Percentiles rank a stretch among this genome's conserved stretches.
phyloP scores from a whole-genome alignment of 192 early-diverging fungal genomes.

The Coemansia sp. region DNA sequence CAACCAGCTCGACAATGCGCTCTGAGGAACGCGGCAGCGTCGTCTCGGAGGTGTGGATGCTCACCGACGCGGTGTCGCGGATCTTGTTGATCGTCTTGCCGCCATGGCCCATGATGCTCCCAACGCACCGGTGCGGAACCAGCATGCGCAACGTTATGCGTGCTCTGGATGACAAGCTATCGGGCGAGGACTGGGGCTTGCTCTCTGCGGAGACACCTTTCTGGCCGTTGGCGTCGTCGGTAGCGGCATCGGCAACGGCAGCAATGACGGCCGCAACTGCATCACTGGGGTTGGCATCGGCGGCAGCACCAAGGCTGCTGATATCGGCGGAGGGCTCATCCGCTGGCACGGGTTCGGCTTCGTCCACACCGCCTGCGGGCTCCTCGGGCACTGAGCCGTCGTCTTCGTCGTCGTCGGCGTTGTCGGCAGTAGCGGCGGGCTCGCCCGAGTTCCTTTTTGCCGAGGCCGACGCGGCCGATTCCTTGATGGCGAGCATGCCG shows the following conservation, averaged over 20 bases:
- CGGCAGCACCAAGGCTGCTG: too few species aligned
- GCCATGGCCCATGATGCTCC: conserved; percentile 52
- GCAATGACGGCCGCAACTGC: neutral
- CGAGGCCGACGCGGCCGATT: neutral
- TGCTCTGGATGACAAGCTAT: neutral
- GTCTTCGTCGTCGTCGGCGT: neutral
- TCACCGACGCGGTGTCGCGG: conserved; percentile 28
- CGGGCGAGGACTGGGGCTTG: neutral
- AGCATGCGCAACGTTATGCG: conserved; percentile 35
- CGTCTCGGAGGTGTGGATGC: conserved; percentile 45
- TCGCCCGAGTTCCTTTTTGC: neutral
- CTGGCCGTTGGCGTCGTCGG: neutral
- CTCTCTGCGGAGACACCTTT: neutral
- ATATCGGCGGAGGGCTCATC: too few species aligned
- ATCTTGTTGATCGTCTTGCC: conserved; percentile 48
- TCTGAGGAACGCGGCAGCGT: conserved; percentile 40
- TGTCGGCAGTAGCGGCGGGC: neutral
- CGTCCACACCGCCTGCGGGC: neutral
- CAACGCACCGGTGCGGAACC: conserved; percentile 50
- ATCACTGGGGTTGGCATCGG: neutral
- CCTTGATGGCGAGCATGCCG: conserved; percentile 21
- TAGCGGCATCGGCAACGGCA: neutral
- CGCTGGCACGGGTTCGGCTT: too few species aligned
- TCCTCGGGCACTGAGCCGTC: neutral
- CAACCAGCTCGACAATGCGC: conserved; percentile 40